Base-by-base conservation (phyloP, 192 early-diverging fungal genomes). In the Linnemannia elongata region DNA sequence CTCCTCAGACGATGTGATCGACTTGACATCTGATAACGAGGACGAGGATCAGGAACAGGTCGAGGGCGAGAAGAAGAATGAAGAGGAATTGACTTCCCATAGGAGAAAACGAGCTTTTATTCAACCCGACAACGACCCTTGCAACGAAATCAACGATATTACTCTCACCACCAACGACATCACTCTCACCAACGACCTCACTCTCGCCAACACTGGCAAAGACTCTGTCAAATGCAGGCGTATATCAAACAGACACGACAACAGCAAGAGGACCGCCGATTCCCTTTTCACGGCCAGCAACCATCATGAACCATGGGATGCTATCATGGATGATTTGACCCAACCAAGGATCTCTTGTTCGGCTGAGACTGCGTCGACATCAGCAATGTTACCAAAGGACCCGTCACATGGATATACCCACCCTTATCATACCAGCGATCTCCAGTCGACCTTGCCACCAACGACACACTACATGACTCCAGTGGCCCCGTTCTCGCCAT, bases 1-100 rank as follows among this genome's bases (percentile, higher is more conserved):
- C 10, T 86, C 79, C 47, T 82, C 91, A 41, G 78, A 87, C 13
- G 92, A 94, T 33, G 85, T 93, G 54, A 91, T 96, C 52, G 95
- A 96, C 77, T 81, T 96, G 54, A 96, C 93, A 2, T 87, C 94
- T 7, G 85, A 85, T 66, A 90, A 89, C 72, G 88, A 89, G 10
- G 89, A 90, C 24, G 86, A 89, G 41, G 86, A 82, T 2, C 78
- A 87, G 0, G 69, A 78, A 3, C 38, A 39, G 38, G 38, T 2
- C 3, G 33, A n/a, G 9, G 89, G 89, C 22, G 88, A 89, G 27
- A 86, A 80, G 3, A 78, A 87, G 0, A 69, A 78, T 3, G 35
- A 27, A 52, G 49, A 52, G 12, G 27, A 12, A 3, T 30, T 66
- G 10, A 30, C 33, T 13, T 13, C 15, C 30, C 12, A 33, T 12